Conservation (phyloP, 257 asterid genomes). For the Scutellaria minor region DNA sequence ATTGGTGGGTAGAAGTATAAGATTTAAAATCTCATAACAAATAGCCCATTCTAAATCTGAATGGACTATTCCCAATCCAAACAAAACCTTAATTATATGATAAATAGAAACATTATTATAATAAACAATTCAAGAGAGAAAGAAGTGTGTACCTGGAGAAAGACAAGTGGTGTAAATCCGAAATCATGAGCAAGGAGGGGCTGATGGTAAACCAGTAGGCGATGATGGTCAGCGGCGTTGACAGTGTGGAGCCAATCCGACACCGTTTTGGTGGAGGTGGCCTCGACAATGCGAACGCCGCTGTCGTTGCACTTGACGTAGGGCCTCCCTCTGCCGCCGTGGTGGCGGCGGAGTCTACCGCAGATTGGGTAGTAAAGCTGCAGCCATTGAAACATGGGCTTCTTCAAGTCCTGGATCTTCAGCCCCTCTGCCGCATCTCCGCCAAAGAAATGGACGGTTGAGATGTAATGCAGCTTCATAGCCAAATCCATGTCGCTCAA, state of each 20-base stretch:
- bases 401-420: conserved; percentile 47
- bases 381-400: conserved; percentile 60
- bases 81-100: too few species aligned
- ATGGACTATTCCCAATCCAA: too few species aligned
- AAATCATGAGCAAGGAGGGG: conserved; percentile 51
- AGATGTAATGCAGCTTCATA: conserved; percentile 68
- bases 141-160: conserved; percentile 56
- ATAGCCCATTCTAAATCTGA: too few species aligned
- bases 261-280: conserved; percentile 54
- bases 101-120: too few species aligned
- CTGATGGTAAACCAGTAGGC: conserved; percentile 51
- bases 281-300: conserved; percentile 84
- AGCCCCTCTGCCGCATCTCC: conserved; percentile 57
- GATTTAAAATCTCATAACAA: too few species aligned
- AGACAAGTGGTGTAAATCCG: conserved; percentile 69
- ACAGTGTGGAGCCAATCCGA: conserved; percentile 52
- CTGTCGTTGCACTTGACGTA: conserved; percentile 79
- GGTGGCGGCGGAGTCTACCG: conserved; percentile 61
- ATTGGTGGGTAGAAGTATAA: too few species aligned
- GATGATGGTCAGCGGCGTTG: conserved; percentile 37
- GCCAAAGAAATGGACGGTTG: conserved; percentile 62
- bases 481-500: conserved; percentile 56
- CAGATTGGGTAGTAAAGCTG: conserved; percentile 42
- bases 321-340: conserved; percentile 49
- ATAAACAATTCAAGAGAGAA: too few species aligned